Evolutionary conservation across 371 early-diverging fungal genomes (phyloP).

Genomic region (Phascolomyces articulosus): DNA sequence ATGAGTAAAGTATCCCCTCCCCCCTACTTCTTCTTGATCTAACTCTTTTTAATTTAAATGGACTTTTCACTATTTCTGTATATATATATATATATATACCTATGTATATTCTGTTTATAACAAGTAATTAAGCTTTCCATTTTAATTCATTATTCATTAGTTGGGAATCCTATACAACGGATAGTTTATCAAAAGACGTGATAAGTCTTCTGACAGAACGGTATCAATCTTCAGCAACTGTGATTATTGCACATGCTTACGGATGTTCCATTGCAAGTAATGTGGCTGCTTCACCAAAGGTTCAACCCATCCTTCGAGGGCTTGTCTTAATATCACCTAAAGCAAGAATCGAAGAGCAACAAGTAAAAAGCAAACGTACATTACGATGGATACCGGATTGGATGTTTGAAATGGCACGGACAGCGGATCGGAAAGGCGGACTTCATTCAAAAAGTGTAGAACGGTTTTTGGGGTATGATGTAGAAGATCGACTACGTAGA

Average conservation of each 20-base stretch:
- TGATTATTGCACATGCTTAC: conserved; percentile 72
- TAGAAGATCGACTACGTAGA: conserved; percentile 40
- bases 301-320: conserved; percentile 48
- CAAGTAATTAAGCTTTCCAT: too few species aligned
- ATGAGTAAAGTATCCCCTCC: conserved; percentile 3
- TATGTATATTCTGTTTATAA: too few species aligned
- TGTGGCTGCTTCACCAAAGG: conserved; percentile 44
- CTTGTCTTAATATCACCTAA: conserved; percentile 69
- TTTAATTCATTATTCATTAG: not conserved
- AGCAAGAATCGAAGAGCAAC: conserved; percentile 49
- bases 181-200: conserved; percentile 58
- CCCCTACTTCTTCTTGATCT: too few species aligned
- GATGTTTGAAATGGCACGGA: conserved; percentile 57
- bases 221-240: conserved; percentile 61
- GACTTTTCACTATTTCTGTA: too few species aligned
- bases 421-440: conserved; percentile 67
- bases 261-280: conserved; percentile 66
- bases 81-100: too few species aligned
- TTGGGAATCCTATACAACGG: conserved; percentile 59
- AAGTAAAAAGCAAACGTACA: conserved; percentile 35
- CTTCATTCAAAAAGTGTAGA: conserved; percentile 61
- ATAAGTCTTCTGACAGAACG: conserved; percentile 52
- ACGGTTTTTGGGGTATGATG: conserved; percentile 52
- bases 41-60: too few species aligned
- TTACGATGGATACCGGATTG: conserved; percentile 58